Conservation (phyloP, 768 basidiomycete genomes). For the Trametes cingulata region DNA sequence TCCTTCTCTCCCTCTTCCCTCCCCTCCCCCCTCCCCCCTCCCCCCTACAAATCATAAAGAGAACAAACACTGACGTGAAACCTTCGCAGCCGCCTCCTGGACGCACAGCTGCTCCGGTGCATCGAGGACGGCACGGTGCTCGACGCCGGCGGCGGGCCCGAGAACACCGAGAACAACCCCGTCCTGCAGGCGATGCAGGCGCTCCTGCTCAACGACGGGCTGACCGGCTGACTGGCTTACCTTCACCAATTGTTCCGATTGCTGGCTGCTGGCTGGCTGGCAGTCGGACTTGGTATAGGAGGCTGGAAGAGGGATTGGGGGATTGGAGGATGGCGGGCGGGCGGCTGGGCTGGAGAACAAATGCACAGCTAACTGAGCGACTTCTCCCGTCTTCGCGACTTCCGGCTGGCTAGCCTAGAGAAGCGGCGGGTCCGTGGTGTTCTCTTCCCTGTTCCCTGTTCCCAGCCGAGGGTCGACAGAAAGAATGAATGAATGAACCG, state of each 20-base stretch:
- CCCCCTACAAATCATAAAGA: no score
- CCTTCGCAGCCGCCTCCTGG: slow-evolving; percentile 58
- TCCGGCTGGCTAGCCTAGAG: background rate
- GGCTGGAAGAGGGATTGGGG: background rate
- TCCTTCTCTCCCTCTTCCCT: background rate
- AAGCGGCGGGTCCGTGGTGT: no score
- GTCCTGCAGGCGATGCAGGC: slow-evolving; percentile 51
- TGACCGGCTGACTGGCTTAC: slow-evolving; percentile 11
- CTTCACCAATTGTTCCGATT: background rate
- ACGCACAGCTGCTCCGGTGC: slow-evolving; percentile 62
- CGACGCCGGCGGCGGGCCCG: slow-evolving; percentile 41
- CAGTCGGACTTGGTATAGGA: background rate
- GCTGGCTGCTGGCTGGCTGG: background rate
- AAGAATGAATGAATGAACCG: no score
- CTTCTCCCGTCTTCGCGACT: background rate
- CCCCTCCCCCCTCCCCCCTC: no score
- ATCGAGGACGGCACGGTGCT: slow-evolving; percentile 62
- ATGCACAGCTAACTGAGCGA: background rate
- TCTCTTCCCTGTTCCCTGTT: no score
- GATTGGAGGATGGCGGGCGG: no score
- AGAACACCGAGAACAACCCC: no score
- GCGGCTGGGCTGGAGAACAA: background rate
- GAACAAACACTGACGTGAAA: no score
- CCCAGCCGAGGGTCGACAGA: no score
- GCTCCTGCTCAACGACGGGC: slow-evolving; percentile 40